phyloP scores from a whole-genome alignment of 2,329 filamentous ascomycete species.

The Trichocomaceae sp. region DNA sequence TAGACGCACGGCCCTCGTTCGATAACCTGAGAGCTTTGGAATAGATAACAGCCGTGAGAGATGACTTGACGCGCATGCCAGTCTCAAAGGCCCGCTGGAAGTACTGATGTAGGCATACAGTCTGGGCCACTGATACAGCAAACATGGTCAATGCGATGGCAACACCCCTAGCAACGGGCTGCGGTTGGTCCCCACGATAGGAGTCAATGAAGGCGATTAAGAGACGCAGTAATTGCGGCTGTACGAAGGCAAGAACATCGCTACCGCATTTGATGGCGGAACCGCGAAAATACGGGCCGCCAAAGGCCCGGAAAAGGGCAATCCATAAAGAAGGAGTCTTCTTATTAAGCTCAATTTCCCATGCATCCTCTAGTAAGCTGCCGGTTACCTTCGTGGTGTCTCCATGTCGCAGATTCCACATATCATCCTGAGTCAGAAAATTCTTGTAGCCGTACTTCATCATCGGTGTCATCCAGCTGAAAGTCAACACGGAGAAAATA shows the following conservation, averaged over 20 bases:
- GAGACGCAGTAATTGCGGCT: slow-evolving; percentile 80
- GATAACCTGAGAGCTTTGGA: slow-evolving; percentile 83
- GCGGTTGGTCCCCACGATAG: slow-evolving; percentile 56
- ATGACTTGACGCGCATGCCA: slow-evolving; percentile 93
- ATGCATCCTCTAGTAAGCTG: slow-evolving; percentile 63
- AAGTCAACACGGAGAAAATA: slow-evolving; percentile 87
- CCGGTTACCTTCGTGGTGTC: slow-evolving; percentile 75
- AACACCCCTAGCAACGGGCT: slow-evolving; percentile 76
- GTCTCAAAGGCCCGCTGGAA: slow-evolving; percentile 93
- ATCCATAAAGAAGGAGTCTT: slow-evolving; percentile 79
- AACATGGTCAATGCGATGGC: slow-evolving; percentile 93
- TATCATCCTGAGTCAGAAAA: slow-evolving; percentile 86
- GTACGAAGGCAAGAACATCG: slow-evolving; percentile 76
- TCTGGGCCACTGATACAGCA: slow-evolving; percentile 75
- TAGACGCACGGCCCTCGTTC: slow-evolving; percentile 81
- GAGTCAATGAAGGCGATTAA: slow-evolving; percentile 81
- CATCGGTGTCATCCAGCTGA: slow-evolving; percentile 97
- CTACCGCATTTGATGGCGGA: slow-evolving; percentile 84
- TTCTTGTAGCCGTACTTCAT: slow-evolving; percentile 93
- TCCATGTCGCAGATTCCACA: slow-evolving; percentile 79
- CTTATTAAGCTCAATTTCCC: slow-evolving; percentile 67
- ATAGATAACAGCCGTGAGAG: slow-evolving; percentile 85
- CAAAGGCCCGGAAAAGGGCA: slow-evolving; percentile 76
- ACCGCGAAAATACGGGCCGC: slow-evolving; percentile 73
- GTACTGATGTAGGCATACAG: slow-evolving; percentile 89